Evolutionary conservation across 352 stramenopile genomes (phyloP), one percentile per base, ranked within the genome.

Genomic region (Phytopythium aichiense): DNA sequence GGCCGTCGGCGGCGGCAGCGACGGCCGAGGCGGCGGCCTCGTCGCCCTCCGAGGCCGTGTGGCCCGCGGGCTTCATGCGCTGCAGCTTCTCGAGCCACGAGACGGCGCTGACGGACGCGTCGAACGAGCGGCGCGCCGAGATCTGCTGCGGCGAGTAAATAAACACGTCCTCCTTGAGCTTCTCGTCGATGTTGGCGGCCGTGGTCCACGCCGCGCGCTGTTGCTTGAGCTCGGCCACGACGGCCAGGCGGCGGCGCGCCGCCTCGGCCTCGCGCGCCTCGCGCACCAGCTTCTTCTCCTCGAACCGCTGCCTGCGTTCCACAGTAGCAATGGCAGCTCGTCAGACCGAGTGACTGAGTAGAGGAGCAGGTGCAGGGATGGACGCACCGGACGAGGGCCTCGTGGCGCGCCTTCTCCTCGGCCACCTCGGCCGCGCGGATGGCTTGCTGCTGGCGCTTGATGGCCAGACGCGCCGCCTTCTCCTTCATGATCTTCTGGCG

Each of bases 31-130:
- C 61, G 9, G 60, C 68, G 13, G 61, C 66, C 56, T 75, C 74
- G 38, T 69, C 66, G n/a, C 76, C 67, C 22, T 61, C 65, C 52
- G 35, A 68, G 31, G 69, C 51, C 59, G 79, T 66, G 51, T 84
- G 52, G 20, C 84, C 86, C 22, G 74, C 77, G 20, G 86, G 86
- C 71, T 89, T 92, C 86, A 95, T 95, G 37, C 81, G 84, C 74
- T 95, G 84, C 54, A 95, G 74, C 69, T 91, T 91, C 71, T 95
- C 86, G 62, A 95, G 69, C 86, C 86, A 95, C 62, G 86, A 93
- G 58, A 92, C 71, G 50, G 86, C 84, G 60, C 79, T 91, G 58
- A 77, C 79, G 23, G 76, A 87, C 58, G 79, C 77, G 65, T 91
- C 82, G 61, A 91, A 91, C 64, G 77, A 78, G 43, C 78, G 77